phyloP scores from a whole-genome alignment of 2,329 filamentous ascomycete genomes.

The Apiospora rasikravindrae region DNA sequence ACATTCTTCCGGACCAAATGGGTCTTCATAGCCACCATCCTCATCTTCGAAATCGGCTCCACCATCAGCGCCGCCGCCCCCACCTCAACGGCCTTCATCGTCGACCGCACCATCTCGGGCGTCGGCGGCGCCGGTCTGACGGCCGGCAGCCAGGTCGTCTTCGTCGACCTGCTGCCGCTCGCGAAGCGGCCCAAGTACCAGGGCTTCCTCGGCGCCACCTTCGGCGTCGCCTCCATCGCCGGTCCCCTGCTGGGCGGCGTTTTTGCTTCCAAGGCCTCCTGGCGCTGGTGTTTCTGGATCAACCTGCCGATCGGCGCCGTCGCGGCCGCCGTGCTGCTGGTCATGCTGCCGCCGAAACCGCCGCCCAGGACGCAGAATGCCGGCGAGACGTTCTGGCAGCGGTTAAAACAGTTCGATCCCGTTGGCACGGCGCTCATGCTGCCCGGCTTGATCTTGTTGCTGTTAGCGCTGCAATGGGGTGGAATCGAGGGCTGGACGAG shows the following conservation, averaged over 20 bases:
- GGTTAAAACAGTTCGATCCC: neutral
- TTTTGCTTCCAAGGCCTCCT: constrained; percentile 65
- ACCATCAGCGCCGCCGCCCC: constrained; percentile 34
- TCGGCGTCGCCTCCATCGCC: constrained; percentile 60
- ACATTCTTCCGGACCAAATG: constrained; percentile 27
- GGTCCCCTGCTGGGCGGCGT: constrained; percentile 70
- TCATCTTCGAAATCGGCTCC: constrained; percentile 27
- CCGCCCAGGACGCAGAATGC: neutral
- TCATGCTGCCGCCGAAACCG: neutral
- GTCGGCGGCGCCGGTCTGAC: constrained; percentile 25
- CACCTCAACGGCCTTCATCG: constrained; percentile 33
- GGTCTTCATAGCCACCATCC: constrained; percentile 18
- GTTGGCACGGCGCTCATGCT: neutral
- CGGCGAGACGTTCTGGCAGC: neutral
- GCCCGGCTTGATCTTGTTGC: neutral
- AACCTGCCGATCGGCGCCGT: constrained; percentile 59
- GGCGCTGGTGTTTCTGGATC: constrained; percentile 74
- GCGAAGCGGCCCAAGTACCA: constrained; percentile 19
- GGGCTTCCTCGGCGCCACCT: constrained; percentile 13
- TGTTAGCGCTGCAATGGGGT: constrained; percentile 1
- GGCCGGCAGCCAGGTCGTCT: constrained; percentile 15
- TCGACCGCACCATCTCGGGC: constrained; percentile 34
- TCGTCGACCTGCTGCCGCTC: constrained; percentile 30
- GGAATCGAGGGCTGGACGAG: neutral
- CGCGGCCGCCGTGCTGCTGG: constrained; percentile 49